Conservation (phyloP, 2,329 filamentous ascomycete species). For the Ascochyta lentis region DNA sequence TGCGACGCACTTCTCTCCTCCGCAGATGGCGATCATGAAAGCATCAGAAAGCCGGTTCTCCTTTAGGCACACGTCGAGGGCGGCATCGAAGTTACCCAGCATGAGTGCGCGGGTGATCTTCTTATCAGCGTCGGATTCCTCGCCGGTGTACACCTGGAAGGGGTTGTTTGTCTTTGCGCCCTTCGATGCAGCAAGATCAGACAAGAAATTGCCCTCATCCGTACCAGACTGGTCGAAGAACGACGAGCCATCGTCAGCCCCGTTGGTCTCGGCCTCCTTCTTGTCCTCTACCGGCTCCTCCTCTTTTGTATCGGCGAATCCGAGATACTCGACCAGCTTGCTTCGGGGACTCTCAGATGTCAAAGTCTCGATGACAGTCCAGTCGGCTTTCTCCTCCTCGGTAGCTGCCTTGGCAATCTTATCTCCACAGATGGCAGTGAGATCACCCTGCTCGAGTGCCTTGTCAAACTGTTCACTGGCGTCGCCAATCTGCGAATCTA, state of each 20-base stretch:
- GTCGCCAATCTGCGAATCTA: constrained; percentile 83
- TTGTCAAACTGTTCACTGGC: constrained; percentile 88
- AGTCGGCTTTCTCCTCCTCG: constrained; percentile 94
- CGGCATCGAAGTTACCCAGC: constrained; percentile 88
- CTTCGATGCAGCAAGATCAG: constrained; percentile 84
- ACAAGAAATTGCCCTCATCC: constrained; percentile 82
- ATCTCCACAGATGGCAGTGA: constrained; percentile 78
- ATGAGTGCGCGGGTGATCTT: constrained; percentile 86
- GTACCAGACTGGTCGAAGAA: constrained; percentile 80
- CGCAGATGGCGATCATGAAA: constrained; percentile 97
- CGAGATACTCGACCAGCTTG: constrained; percentile 86
- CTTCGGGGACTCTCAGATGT: constrained; percentile 84
- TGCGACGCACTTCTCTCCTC: constrained; percentile 89
- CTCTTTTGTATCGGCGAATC: constrained; percentile 71
- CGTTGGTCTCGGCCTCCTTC: constrained; percentile 54
- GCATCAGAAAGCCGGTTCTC: constrained; percentile 93
- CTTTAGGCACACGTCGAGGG: constrained; percentile 85
- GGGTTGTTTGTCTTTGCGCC: constrained; percentile 92
- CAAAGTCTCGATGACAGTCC: constrained; percentile 91
- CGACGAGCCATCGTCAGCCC: constrained; percentile 57
- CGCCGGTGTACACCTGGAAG: constrained; percentile 85
- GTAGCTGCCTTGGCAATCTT: constrained; percentile 77
- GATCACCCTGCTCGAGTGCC: constrained; percentile 77
- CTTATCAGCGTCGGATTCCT: constrained; percentile 84
- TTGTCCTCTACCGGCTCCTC: constrained; percentile 39